Evolutionary conservation across 805 yeast genomes (phyloP), one percentile per base, ranked within the genome.

Genomic region (Candida fluviatilis): DNA sequence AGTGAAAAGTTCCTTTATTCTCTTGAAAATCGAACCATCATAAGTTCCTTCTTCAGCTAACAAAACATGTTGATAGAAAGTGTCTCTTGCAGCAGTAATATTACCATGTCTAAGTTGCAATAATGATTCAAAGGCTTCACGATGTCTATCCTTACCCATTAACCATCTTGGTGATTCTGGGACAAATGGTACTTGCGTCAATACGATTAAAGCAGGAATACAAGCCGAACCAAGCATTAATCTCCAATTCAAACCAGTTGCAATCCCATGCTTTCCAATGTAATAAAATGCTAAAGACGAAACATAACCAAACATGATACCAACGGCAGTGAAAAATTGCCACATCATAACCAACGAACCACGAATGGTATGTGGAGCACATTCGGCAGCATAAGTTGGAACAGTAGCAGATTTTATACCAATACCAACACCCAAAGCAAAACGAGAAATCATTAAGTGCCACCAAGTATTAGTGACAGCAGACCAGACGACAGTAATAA

Each of bases 91-190:
- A 18, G 86, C 86, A 35, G 74, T 67, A 7, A 80, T 52, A 29
- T 64, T 62, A 25, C 66, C 63, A 36, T 56, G 52, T 45, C 87
- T 66, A 41, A 80, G 66, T 21, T 55, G 49, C 18, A 50, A 42
- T 47, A 82, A 66, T 1, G 84, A 64, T 19, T 66, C 62, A 46
- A 63, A 75, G 0, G 85, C 80, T 16, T 76, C 74, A 13, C 36
- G 41, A 43, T 73, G 71, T 37, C 73, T 58, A 11, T 64, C 73
- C 50, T 75, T 71, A 41, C 72, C 71, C 65, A 82, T 71, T 39
- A 76, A 70, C 84, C 84, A 81, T 46, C 88, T 67, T 7, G 88
- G 87, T 10, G 84, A 76, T 52, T 81, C 88, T 3, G 87, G 87
- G 5, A 77, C 78, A 39, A 73, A 66, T 21, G 69, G 74, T 6